These are phyloP conservation scores for Perkinsus marinus DNA, from an alignment of 169 alveolate species.

Conservation along the genomic window DNA sequence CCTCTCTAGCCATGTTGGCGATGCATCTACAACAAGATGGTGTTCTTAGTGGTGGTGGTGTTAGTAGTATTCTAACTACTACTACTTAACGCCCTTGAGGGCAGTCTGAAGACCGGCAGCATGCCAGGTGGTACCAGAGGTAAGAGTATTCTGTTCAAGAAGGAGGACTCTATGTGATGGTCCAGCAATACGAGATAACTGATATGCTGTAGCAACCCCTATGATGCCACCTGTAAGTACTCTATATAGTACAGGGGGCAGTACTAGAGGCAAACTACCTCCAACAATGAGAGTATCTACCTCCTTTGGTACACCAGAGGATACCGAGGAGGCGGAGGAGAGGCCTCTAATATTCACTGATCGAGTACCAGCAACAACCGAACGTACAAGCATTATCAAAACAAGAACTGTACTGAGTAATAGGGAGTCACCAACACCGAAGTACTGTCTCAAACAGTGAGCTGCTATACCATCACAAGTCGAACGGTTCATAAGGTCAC, in stretches of 20 bases:
- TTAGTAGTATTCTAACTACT: neutral
- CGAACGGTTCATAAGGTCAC: no score
- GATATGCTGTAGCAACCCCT: neutral
- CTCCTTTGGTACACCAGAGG: neutral
- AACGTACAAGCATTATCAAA: neutral
- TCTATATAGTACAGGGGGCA: neutral
- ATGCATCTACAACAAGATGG: neutral
- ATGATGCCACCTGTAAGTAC: neutral
- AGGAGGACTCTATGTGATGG: neutral
- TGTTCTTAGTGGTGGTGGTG: neutral
- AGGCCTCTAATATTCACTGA: no score
- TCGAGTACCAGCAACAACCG: no score
- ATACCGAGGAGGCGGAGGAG: no score
- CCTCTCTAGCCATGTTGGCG: neutral
- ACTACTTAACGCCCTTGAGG: neutral
- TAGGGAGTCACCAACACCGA: no score
- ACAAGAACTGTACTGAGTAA: no score
- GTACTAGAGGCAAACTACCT: neutral
- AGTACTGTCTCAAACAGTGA: no score
- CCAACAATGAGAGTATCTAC: neutral
- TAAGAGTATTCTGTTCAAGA: slow-evolving; percentile 1
- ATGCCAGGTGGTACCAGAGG: slow-evolving; percentile 7
- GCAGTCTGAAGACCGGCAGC: slow-evolving; percentile 5
- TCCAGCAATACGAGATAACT: neutral
- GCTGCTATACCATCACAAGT: no score